A percentile compares a stretch with the other conserved stretches of the same genome.
These are phyloP conservation scores for Ascochyta lentis DNA, from an alignment of 2,329 filamentous ascomycete genomes.

Conservation along the genomic window DNA sequence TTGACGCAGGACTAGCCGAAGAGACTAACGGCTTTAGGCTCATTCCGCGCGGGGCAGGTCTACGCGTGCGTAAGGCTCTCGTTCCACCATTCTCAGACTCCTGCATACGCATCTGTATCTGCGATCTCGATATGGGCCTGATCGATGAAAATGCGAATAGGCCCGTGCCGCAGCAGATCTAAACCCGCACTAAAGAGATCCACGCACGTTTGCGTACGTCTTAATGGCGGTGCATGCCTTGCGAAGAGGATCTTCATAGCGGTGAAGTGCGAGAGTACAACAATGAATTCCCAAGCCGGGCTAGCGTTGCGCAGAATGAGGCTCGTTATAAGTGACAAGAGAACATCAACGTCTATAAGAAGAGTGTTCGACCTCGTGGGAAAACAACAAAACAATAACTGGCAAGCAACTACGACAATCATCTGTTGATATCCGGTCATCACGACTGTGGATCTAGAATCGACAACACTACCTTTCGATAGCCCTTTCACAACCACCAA, in stretches of 20 bases:
- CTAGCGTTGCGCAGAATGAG: not conserved
- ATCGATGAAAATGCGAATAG: not conserved
- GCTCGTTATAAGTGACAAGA: not conserved
- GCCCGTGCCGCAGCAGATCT: conserved; percentile 4
- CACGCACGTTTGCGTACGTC: not conserved
- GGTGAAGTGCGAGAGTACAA: not conserved
- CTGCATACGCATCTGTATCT: not conserved
- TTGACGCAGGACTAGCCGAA: not conserved
- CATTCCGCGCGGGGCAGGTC: conserved; percentile 6
- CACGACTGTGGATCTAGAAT: too few species aligned
- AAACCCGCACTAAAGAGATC: not conserved
- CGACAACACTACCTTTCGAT: not conserved
- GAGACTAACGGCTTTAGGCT: conserved; percentile 3
- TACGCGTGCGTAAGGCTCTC: not conserved
- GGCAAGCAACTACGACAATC: not conserved
- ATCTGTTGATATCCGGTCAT: not conserved
- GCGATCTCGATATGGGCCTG: not conserved
- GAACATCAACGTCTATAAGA: not conserved
- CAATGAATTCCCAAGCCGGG: not conserved
- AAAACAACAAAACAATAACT: not conserved
- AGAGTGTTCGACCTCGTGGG: not conserved
- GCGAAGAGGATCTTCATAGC: not conserved
- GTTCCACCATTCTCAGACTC: not conserved
- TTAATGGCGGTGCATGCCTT: not conserved
- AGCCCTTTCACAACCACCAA: not conserved